These are phyloP conservation scores for Rhinocladiella similis DNA, from an alignment of 2,329 filamentous ascomycete species.

Conservation along the genomic window DNA sequence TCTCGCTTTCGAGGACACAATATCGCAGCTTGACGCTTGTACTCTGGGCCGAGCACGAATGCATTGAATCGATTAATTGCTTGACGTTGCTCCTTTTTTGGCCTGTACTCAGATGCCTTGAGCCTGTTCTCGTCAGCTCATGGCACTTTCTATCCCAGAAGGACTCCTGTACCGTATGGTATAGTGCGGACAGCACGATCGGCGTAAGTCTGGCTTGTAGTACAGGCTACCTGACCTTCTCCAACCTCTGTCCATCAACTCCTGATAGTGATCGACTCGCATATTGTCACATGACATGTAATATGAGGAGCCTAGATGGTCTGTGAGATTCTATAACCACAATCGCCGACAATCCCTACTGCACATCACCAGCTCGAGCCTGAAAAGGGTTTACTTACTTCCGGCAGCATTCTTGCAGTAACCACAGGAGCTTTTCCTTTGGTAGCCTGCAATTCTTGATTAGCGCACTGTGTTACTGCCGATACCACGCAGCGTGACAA, in stretches of 20 bases:
- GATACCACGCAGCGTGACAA: no score
- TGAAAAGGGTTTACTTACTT: conserved; percentile 42
- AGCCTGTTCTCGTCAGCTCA: conserved; percentile 34
- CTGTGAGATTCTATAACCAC: conserved; percentile 2
- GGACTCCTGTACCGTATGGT: conserved; percentile 45
- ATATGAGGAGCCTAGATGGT: conserved; percentile 43
- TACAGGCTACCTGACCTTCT: conserved; percentile 50
- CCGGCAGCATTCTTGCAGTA: conserved; percentile 49
- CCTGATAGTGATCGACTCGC: conserved; percentile 48
- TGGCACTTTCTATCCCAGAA: neutral
- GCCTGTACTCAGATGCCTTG: conserved; percentile 43
- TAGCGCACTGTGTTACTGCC: no score
- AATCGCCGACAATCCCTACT: neutral
- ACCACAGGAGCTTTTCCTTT: conserved; percentile 46
- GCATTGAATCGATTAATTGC: conserved; percentile 51
- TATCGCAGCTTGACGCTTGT: conserved; percentile 46
- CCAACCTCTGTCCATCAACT: conserved; percentile 51
- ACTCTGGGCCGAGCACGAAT: conserved; percentile 49
- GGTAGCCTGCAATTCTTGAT: conserved; percentile 41
- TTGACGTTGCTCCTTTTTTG: conserved; percentile 48
- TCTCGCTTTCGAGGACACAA: conserved; percentile 47
- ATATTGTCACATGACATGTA: conserved; percentile 47
- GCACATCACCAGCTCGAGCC: conserved; percentile 20
- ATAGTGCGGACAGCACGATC: conserved; percentile 87
- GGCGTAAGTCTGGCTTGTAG: conserved; percentile 60